Percentiles rank a stretch among this genome's conserved stretches.
Conservation (phyloP, 2,329 filamentous ascomycete species). For the Phaeosphaeriaceae sp. region DNA sequence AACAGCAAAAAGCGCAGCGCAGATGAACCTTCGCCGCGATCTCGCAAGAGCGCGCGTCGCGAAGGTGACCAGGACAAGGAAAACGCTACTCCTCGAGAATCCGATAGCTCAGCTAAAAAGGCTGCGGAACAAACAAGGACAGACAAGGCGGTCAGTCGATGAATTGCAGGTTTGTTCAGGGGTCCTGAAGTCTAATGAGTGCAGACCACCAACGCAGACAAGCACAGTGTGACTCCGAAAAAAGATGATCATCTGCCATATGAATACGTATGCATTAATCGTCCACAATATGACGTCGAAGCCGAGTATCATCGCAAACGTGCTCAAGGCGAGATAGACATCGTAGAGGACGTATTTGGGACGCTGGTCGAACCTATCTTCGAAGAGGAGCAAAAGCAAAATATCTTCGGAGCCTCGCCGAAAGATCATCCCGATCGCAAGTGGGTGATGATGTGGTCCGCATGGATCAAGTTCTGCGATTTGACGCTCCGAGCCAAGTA, state of each 20-base stretch:
- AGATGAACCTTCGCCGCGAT: no score
- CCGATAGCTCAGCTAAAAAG: no score
- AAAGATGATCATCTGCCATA: slow-evolving; percentile 4
- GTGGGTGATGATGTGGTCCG: slow-evolving; percentile 27
- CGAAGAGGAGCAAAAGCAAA: slow-evolving; percentile 9
- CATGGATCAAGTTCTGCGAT: slow-evolving; percentile 13
- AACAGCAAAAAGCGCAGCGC: no score
- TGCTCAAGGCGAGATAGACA: slow-evolving; percentile 1
- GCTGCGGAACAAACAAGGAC: no score
- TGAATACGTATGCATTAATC: slow-evolving; percentile 22
- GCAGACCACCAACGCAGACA: background rate
- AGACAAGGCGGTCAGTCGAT: no score
- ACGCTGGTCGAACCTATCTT: slow-evolving; percentile 9
- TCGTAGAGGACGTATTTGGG: slow-evolving; percentile 1
- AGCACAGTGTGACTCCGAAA: no score
- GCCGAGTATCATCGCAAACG: background rate
- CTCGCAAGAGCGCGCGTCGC: no score
- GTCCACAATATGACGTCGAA: slow-evolving; percentile 19
- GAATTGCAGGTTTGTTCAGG: no score
- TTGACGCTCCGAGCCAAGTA: slow-evolving; percentile 10
- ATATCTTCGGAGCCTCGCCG: slow-evolving; percentile 9
- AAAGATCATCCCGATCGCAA: slow-evolving; percentile 18
- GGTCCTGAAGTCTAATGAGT: slow-evolving; percentile 7
- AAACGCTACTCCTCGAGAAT: no score
- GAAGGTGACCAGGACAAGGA: no score